Evolutionary conservation across 1,284 basidiomycete genomes (phyloP).

Genomic region (Cryptococcus amylolentus): DNA sequence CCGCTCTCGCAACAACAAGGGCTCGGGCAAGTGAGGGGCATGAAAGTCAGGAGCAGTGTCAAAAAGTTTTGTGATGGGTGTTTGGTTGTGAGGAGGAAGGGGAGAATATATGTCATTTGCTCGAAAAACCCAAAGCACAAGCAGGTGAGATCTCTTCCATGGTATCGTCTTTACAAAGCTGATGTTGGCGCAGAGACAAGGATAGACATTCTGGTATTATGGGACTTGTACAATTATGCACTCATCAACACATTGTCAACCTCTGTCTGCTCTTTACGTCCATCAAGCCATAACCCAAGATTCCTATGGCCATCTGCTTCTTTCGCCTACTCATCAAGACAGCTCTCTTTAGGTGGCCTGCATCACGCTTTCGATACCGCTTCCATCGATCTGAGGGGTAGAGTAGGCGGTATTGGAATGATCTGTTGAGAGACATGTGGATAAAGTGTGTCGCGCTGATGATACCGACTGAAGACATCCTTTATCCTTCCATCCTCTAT

Average conservation of each 20-base stretch:
- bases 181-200: background rate
- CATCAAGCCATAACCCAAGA: too few species aligned
- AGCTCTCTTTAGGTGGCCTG: too few species aligned
- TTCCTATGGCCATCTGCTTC: too few species aligned
- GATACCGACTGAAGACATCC: too few species aligned
- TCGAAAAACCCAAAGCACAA: slow-evolving; percentile 95
- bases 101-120: slow-evolving; percentile 89
- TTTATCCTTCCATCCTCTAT: too few species aligned
- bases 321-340: too few species aligned
- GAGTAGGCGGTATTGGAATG: too few species aligned
- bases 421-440: too few species aligned
- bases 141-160: slow-evolving; percentile 64
- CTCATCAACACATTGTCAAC: background rate
- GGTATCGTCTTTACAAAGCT: background rate
- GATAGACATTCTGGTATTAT: background rate
- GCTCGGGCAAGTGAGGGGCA: slow-evolving; percentile 58
- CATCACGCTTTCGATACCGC: too few species aligned
- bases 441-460: too few species aligned
- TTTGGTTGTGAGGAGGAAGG: slow-evolving; percentile 79
- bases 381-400: too few species aligned
- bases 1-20: slow-evolving; percentile 2
- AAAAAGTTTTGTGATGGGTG: slow-evolving; percentile 91
- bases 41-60: slow-evolving; percentile 95
- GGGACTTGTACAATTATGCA: background rate
- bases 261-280: too few species aligned